Percentiles rank a stretch among this genome's conserved stretches.
Conservation (phyloP, 345 rosid genomes). For the Nephelium lappaceum region DNA sequence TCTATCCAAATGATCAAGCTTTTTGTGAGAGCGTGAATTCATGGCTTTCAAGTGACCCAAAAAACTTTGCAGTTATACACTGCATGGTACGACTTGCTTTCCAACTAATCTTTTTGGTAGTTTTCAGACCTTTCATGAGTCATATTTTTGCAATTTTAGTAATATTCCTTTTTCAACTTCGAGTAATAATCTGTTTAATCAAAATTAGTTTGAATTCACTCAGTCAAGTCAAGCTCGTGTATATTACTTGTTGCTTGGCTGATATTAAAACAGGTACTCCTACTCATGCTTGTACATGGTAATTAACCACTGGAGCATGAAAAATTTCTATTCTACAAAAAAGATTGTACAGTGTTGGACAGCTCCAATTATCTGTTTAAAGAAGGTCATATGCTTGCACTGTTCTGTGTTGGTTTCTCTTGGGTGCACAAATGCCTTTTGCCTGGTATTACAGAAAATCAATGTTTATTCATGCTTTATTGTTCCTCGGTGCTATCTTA, state of each 20-base stretch:
- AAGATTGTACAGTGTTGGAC: background rate
- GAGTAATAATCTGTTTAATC: background rate
- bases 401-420: background rate
- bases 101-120: background rate
- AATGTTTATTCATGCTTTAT: too few species aligned
- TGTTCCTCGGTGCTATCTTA: too few species aligned
- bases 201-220: background rate
- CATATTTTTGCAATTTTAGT: background rate
- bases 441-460: too few species aligned
- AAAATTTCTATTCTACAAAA: background rate
- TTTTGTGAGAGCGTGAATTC: constrained; percentile 84
- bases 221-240: background rate
- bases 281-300: too few species aligned
- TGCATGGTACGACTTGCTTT: constrained; percentile 69
- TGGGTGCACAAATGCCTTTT: background rate
- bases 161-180: too few species aligned
- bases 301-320: background rate
- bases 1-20: constrained; percentile 66
- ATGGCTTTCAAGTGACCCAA: constrained; percentile 74
- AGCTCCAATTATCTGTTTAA: too few species aligned
- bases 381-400: background rate
- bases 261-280: too few species aligned
- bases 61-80: constrained; percentile 76
- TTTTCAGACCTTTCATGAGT: background rate
- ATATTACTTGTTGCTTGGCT: background rate